Evolutionary conservation across 352 stramenopile genomes (phyloP), one percentile per base, ranked within the genome.

Genomic region (Phytophthora vignae): DNA sequence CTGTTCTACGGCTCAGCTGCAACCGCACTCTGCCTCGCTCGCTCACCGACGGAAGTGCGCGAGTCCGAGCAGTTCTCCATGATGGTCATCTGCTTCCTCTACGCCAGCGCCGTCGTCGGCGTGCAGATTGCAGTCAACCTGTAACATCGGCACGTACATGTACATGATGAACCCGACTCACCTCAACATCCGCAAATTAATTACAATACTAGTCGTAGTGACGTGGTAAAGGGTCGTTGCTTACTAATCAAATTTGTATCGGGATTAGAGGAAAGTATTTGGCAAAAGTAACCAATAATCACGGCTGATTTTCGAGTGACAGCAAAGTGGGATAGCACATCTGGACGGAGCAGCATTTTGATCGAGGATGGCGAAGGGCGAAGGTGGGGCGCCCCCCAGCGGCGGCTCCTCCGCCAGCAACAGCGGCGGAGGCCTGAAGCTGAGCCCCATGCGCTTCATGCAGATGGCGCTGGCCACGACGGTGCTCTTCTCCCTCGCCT

Each of bases 371-470:
- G 53, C 55, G 42, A 69, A 74, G 59, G 60, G 10, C 17, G 53
- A 69, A 40, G 46, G 44, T 14, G n/a, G 44, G 17, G 44, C 44
- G 12, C 12, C 12, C 38, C 12, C 12, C 38, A 44, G 38, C 38
- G 14, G 12, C 7, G 29, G 6, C 29, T 36, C 38, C 11, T 46
- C 38, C 46, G 44, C 48, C 33, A 12, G 46, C 60, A 2, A 49
- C 22, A 6, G 40, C 60, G 4, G 42, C 48, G 50, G 52, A 7
- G 64, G 62, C 11, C 33, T 59, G 50, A 71, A 52, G 44, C 15
- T 87, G 46, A 90, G 81, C 71, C 70, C 80, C 59, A 80, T 91
- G 74, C 86, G 86, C 66, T 90, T 91, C 73, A 92, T 94, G 86
- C 84, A 92, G 65, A 58, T 92, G 56, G 79, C 84, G 33, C 62